A percentile compares a stretch with the other conserved stretches of the same genome.
phyloP scores from a whole-genome alignment of 2,329 filamentous ascomycete species.

The Fusarium sp. region DNA sequence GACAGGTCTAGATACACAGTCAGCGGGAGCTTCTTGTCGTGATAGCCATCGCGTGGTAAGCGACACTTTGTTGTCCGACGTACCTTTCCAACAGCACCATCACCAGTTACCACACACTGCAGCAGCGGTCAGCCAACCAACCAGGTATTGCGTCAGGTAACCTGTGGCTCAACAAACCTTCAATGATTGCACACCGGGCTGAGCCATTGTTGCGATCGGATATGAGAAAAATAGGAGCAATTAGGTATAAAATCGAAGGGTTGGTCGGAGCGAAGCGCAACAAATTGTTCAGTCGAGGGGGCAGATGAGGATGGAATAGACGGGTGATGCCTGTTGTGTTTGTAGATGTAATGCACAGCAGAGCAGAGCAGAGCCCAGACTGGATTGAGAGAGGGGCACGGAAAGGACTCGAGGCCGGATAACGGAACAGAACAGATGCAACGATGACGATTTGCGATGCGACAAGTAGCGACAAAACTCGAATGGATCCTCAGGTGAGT shows the following conservation, averaged over 20 bases:
- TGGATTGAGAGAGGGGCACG: slow-evolving; percentile 21
- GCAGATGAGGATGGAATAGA: slow-evolving; percentile 23
- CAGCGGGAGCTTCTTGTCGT: slow-evolving; percentile 39
- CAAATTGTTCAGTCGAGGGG: slow-evolving; percentile 18
- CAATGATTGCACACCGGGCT: slow-evolving; percentile 87
- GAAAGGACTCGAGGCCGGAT: slow-evolving; percentile 20
- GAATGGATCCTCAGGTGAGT: slow-evolving; percentile 37
- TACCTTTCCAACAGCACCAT: slow-evolving; percentile 99
- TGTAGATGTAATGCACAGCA: slow-evolving; percentile 23
- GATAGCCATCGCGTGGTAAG: not conserved
- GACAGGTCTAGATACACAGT: slow-evolving; percentile 79
- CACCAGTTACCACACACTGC: slow-evolving; percentile 97
- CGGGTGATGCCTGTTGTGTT: slow-evolving; percentile 20
- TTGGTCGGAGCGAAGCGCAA: slow-evolving; percentile 18
- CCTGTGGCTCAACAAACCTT: slow-evolving; percentile 71
- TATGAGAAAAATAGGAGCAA: slow-evolving; percentile 15
- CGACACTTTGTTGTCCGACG: slow-evolving; percentile 22
- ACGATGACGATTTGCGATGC: slow-evolving; percentile 33
- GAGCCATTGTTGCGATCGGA: slow-evolving; percentile 68
- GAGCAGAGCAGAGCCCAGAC: slow-evolving; percentile 5
- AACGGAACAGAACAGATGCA: slow-evolving; percentile 34
- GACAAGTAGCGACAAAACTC: slow-evolving; percentile 28
- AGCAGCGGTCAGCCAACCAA: slow-evolving; percentile 48
- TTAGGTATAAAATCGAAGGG: slow-evolving; percentile 1
- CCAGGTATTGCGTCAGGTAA: slow-evolving; percentile 34